A percentile compares a stretch with the other conserved stretches of the same genome.
Conservation (phyloP, 2,329 filamentous ascomycete species). For the Cladosporium sp. region DNA sequence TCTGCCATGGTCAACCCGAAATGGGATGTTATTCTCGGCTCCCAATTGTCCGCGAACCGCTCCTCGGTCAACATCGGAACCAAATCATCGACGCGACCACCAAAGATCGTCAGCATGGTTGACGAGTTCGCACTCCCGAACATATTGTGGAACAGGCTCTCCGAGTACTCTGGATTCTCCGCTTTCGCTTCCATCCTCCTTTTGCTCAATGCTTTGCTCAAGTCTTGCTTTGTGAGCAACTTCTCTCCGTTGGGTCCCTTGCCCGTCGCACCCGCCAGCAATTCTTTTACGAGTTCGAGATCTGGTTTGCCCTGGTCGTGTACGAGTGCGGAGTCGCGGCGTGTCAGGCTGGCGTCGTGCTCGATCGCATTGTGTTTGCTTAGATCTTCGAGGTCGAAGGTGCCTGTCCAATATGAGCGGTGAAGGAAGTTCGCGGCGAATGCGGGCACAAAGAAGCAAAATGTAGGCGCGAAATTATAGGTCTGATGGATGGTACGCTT, state of each 20-base stretch:
- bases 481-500: conserved; percentile 23
- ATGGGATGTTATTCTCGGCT: conserved; percentile 32
- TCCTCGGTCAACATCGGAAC: conserved; percentile 37
- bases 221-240: conserved; percentile 32
- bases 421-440: conserved; percentile 23
- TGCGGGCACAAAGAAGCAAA: conserved; percentile 26
- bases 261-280: conserved; percentile 32
- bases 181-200: conserved; percentile 31
- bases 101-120: conserved; percentile 39
- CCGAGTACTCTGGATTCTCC: conserved; percentile 31
- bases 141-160: conserved; percentile 28
- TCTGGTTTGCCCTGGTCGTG: conserved; percentile 35
- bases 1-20: conserved; percentile 39
- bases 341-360: conserved; percentile 25
- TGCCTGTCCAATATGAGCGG: conserved; percentile 23
- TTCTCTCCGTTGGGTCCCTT: conserved; percentile 28
- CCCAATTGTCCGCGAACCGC: conserved; percentile 36
- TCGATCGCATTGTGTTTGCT: conserved; percentile 25
- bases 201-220: conserved; percentile 30
- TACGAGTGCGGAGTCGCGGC: conserved; percentile 32
- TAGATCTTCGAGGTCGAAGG: conserved; percentile 23
- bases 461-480: conserved; percentile 26
- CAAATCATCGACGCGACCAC: conserved; percentile 33
- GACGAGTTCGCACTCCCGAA: conserved; percentile 39
- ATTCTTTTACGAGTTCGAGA: conserved; percentile 30